phyloP scores from a whole-genome alignment of 305 asterid species.

The Caryopteris hybrid region DNA sequence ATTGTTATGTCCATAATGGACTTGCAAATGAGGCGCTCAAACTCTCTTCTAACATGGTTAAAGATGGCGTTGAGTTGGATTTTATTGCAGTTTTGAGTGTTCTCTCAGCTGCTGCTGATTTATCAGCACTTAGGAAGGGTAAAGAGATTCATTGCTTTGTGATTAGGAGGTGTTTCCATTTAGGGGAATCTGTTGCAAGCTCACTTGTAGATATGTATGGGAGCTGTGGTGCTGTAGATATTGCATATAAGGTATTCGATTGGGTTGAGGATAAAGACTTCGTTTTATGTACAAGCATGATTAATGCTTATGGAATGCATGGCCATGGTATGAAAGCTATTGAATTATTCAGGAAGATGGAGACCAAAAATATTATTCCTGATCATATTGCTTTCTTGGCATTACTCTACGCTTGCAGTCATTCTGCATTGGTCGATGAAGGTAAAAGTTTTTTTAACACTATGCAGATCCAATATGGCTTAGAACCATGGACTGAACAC shows the following conservation, averaged over 20 bases:
- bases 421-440: slow-evolving; percentile 65
- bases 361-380: slow-evolving; percentile 43
- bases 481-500: slow-evolving; percentile 91
- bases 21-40: slow-evolving; percentile 62
- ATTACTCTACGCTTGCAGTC: slow-evolving; percentile 77
- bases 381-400: slow-evolving; percentile 68
- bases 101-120: slow-evolving; percentile 57
- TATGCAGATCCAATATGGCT: slow-evolving; percentile 47
- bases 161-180: slow-evolving; percentile 46
- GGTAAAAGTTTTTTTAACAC: slow-evolving; percentile 44
- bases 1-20: slow-evolving; percentile 61
- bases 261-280: slow-evolving; percentile 36
- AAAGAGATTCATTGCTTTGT: slow-evolving; percentile 72
- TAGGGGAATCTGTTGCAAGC: slow-evolving; percentile 53
- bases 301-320: slow-evolving; percentile 77
- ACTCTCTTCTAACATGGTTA: slow-evolving; percentile 49
- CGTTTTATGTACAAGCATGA: slow-evolving; percentile 75
- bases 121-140: slow-evolving; percentile 67
- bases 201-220: slow-evolving; percentile 79
- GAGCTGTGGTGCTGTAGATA: slow-evolving; percentile 65
- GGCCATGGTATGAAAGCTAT: slow-evolving; percentile 61
- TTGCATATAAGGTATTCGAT: slow-evolving; percentile 51
- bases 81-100: slow-evolving; percentile 45
- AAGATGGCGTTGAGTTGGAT: slow-evolving; percentile 56
- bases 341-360: slow-evolving; percentile 48